Base-by-base conservation (phyloP, 176 grass and related monocot genomes). In the Cymbopogon citratus region DNA sequence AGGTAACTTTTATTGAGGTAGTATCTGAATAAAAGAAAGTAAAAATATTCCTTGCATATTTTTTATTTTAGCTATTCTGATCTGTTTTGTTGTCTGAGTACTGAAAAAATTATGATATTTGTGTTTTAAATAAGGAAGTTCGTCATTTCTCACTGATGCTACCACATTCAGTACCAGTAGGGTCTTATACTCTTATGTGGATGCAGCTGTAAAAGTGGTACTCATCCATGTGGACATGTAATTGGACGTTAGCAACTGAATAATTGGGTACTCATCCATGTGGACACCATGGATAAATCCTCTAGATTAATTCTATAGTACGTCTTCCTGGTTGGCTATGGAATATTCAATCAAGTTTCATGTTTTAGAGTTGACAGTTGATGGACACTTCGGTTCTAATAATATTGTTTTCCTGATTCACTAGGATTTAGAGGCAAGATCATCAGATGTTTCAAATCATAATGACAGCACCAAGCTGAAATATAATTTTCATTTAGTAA, bases 301-400 rank as follows among this genome's bases (percentile, higher is more conserved):
- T 57, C 26, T 21, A 39, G 35, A 34, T 39, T 74, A 33, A 44
- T 45, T 46, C 11, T 76, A 24, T 81, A 62, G 21, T 51, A 75
- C 0, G 8, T 35, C 29, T 46, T 34, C 54, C 71, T 46, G 39
- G 33, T 82, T 48, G 29, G 4, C 31, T 33, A 40, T 49, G 10
- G 74, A 75, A 63, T 38, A 81, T 89, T 6, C 25, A 21, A 63
- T 54, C 35, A 72, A 43, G 34, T 57, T 74, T 73, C 67, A 52
- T 72, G 36, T 43, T 75, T 80, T 63, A 1, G 5, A 81, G 31
- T 89, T 38, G 41, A 69, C 19, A 34, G 10, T 27, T 28, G 9
- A 63, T 28, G 7, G 29, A 12, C 12, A 66, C 63, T 26, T 27
- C 29, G 25, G 4, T 73, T 73, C 24, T 73, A 19, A 29, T 31